Base-by-base conservation (phyloP, 768 basidiomycete genomes). In the Pulveroboletus sp. region DNA sequence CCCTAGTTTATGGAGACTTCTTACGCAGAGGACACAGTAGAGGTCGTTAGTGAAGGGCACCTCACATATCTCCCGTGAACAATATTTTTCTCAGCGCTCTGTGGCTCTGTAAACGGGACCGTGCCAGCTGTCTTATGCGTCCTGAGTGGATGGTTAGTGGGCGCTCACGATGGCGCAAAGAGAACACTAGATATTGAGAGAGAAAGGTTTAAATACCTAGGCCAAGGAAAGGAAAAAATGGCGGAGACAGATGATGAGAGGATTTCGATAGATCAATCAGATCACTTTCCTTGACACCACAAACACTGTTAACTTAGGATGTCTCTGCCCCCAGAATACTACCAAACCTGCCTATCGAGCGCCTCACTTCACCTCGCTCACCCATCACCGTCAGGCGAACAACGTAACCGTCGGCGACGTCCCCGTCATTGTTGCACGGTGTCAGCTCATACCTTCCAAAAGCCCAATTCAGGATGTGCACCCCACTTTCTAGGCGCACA, bases 381-480 rank as follows among this genome's bases (percentile, higher is more conserved):
- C 93, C 93, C 94, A 97, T 97, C 27, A 89, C 77, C n/a, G 92
- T 95, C 64, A 95, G 56, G 47, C 76, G 73, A 21, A 92, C 56
- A 27, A 73, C 70, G 5, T 67, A 74, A 10, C 57, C 63, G 1
- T 60, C 2, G 6, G 33, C 62, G 18, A 57, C 58, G n/a, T 64
- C 56, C 43, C 31, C 54, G 57, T 43, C 47, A 6, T 51, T 46
- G n/a, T 68, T 67, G 1, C 65, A 66, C 33, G 66, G 72, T 10
- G 83, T 76, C 36, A 86, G 68, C 26, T 93, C 89, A 63, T 79
- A 84, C 36, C 93, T 79, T 12, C 90, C 90, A 70, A 96, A 97
- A 7, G 93, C 93, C 91, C 92, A 97, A 63, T 97, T 97, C 51
- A 95, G 59, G 51, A 93, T 86, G 62, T 76, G 65, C 55, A 69